Evolutionary conservation across 257 asterid genomes (phyloP).

Genomic region (Coffea eugenioides): DNA sequence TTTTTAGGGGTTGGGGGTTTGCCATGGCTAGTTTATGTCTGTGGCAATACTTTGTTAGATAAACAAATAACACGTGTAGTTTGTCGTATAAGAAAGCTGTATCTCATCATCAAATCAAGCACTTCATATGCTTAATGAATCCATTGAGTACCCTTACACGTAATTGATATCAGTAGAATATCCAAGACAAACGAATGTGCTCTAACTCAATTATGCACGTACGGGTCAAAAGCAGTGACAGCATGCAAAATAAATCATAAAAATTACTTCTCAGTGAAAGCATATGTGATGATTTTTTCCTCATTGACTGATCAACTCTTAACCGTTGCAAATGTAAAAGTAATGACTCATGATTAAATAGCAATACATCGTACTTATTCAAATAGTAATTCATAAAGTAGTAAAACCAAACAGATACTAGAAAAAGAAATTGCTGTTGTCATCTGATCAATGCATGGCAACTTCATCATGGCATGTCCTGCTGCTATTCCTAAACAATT

Average conservation of each 20-base stretch:
- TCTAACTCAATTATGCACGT: not conserved
- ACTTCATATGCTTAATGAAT: not conserved
- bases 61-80: not conserved
- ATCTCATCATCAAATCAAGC: not conserved
- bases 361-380: not conserved
- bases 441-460: not conserved
- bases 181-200: not conserved
- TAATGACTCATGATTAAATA: not conserved
- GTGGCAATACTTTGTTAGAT: constrained; percentile 4
- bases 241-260: not conserved
- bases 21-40: not conserved
- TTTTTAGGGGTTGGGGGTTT: not conserved
- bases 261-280: not conserved
- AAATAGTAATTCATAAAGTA: not conserved
- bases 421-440: constrained; percentile 8
- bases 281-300: not conserved
- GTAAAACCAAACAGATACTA: not conserved
- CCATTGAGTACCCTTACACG: not conserved
- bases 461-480: not conserved
- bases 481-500: not conserved
- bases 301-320: not conserved
- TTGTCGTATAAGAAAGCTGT: not conserved
- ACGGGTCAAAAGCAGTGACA: not conserved
- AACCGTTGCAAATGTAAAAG: not conserved
- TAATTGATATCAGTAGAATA: not conserved